A percentile compares a stretch with the other conserved stretches of the same genome.
Conservation (phyloP, 2,329 filamentous ascomycete species). For the Trichothecium roseum region DNA sequence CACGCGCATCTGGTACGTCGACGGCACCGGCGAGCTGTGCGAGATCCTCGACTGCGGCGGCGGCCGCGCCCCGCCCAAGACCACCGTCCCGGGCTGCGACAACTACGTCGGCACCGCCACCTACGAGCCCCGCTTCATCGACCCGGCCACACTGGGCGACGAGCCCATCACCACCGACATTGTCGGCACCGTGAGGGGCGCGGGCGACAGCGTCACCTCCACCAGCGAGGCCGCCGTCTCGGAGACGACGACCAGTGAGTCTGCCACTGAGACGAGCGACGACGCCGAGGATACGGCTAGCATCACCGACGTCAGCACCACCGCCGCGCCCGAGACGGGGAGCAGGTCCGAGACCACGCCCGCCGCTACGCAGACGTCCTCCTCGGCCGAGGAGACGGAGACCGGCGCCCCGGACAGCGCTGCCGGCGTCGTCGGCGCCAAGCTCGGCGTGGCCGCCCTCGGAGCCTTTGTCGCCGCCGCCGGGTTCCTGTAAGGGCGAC, state of each 20-base stretch:
- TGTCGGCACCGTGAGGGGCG: too few relatives aligned
- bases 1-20: conserved; percentile 48
- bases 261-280: conserved; percentile 3
- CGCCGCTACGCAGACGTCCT: too few relatives aligned
- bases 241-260: background rate
- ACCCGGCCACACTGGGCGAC: background rate
- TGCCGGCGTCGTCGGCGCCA: too few relatives aligned
- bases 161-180: too few relatives aligned
- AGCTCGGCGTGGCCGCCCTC: too few relatives aligned
- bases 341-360: background rate
- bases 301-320: too few relatives aligned
- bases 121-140: conserved; percentile 28
- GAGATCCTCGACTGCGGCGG: conserved; percentile 56
- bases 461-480: too few relatives aligned
- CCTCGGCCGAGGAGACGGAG: too few relatives aligned
- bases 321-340: background rate
- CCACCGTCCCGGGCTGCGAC: conserved; percentile 49
- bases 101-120: conserved; percentile 44
- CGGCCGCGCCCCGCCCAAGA: conserved; percentile 54
- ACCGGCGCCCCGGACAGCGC: too few relatives aligned
- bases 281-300: conserved; percentile 5
- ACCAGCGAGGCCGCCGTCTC: too few relatives aligned
- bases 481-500: too few relatives aligned
- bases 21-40: conserved; percentile 55
- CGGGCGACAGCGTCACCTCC: too few relatives aligned